These are phyloP conservation scores for Exophiala alcalophila DNA, from an alignment of 2,329 filamentous ascomycete species.

Conservation along the genomic window DNA sequence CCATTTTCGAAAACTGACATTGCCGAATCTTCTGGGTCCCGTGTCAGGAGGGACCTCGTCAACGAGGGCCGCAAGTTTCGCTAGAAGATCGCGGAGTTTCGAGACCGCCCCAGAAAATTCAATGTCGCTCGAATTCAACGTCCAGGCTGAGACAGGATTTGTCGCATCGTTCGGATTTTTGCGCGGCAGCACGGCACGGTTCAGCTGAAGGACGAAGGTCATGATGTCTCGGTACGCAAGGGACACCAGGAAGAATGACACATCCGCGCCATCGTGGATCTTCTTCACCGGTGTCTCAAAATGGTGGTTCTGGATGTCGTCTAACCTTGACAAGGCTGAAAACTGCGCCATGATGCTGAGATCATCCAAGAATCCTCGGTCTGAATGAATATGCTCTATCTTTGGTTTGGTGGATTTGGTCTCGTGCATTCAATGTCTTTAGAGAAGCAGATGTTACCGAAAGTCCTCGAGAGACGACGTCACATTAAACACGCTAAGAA, in stretches of 20 bases:
- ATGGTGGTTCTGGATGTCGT: slow-evolving; percentile 40
- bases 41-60: slow-evolving; percentile 78
- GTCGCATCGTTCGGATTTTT: slow-evolving; percentile 39
- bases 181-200: slow-evolving; percentile 76
- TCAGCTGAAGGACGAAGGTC: slow-evolving; percentile 84
- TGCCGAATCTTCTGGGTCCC: slow-evolving; percentile 86
- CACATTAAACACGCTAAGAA: too few species aligned
- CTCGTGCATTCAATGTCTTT: too few species aligned
- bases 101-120: slow-evolving; percentile 57
- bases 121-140: slow-evolving; percentile 42
- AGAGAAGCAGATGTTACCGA: too few species aligned
- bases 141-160: slow-evolving; percentile 53
- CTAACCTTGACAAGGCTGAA: slow-evolving; percentile 12
- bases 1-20: slow-evolving; percentile 86
- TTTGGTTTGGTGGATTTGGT: too few species aligned
- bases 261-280: slow-evolving; percentile 82
- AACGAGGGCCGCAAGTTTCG: slow-evolving; percentile 63
- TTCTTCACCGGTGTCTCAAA: slow-evolving; percentile 72
- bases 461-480: too few species aligned
- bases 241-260: slow-evolving; percentile 73
- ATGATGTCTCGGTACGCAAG: slow-evolving; percentile 84
- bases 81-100: slow-evolving; percentile 64
- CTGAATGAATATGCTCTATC: too few species aligned
- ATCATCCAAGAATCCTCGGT: too few species aligned
- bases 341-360: slow-evolving; percentile 11